phyloP scores from a whole-genome alignment of 1,284 basidiomycete genomes.

The Wallemia mellicola region DNA sequence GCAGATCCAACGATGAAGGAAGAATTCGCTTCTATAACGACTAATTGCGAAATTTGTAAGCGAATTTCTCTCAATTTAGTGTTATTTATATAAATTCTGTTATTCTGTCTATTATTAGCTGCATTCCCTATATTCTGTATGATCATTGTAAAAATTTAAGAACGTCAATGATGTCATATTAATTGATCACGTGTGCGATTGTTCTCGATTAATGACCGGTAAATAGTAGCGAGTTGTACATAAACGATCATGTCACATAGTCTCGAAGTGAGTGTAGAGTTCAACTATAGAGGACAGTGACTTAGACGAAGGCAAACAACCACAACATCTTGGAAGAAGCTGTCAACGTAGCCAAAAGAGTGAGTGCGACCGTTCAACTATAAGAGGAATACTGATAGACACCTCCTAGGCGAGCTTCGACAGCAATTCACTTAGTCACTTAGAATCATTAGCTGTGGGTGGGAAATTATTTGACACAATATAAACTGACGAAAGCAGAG shows the following conservation, averaged over 20 bases:
- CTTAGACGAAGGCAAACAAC: no score
- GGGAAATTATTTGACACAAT: background rate
- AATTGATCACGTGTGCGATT: background rate
- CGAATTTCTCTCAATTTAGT: background rate
- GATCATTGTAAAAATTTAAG: no score
- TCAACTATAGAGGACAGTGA: background rate
- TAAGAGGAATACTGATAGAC: background rate
- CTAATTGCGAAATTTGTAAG: background rate
- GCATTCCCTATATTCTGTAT: no score
- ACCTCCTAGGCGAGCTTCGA: background rate
- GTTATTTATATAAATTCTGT: background rate
- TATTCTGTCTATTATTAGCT: no score
- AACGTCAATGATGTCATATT: background rate
- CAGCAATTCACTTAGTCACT: background rate
- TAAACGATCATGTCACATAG: background rate
- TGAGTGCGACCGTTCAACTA: background rate
- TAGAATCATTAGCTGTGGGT: background rate
- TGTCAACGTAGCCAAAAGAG: background rate
- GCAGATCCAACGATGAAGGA: background rate
- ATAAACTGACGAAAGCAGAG: background rate
- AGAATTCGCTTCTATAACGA: background rate
- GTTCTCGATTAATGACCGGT: no score
- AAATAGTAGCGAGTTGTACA: no score
- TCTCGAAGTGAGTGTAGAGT: background rate
- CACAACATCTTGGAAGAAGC: background rate